Evolutionary conservation across 1,284 basidiomycete species (phyloP), one percentile per base, ranked within the genome.

Genomic region (Ceraceosorus bombacis): DNA sequence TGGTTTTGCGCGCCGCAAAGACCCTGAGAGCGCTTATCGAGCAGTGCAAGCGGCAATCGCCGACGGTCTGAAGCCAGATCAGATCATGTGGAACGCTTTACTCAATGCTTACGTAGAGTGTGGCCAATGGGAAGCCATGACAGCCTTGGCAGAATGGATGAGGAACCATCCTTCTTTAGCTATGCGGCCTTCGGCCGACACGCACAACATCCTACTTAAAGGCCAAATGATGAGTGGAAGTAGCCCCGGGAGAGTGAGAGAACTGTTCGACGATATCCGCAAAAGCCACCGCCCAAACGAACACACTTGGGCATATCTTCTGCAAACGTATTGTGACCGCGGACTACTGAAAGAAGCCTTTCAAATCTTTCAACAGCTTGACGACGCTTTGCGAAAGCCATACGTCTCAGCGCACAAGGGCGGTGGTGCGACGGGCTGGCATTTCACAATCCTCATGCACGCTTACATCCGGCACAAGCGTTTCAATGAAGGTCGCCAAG

Each of bases 71-170:
- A 27, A 49, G 2, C 59, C 62, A 8, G 61, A 74, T 2, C 60
- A 86, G 37, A 49, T 64, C 39, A 60, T 59, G 10, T 73, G 69
- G 58, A 82, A 83, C 8, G 81, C 88, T 4, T 78, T 96, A 55
- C 85, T 97, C 83, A 85, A 90, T 70, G 89, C 88, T 0, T 85
- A 91, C 71, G 86, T 91, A 58, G 86, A 90, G 72, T 82, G 85
- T 2, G 89, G 88, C 0, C 84, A 85, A n/a, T 92, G 89, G 86
- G 78, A 80, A 51, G 85, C 85, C 48, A 88, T 86, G 50, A 82
- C 89, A 65, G 82, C 83, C 40, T 80, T 85, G 36, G 91, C 88
- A 70, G 84, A 88, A 63, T 89, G 85, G 76, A 78, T 92, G 54
- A 79, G 81, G 17, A 71, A 74, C 82, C 12, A 62, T 2, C 53